Base-by-base conservation (phyloP, 2,329 filamentous ascomycete genomes). In the Fusarium humuli region DNA sequence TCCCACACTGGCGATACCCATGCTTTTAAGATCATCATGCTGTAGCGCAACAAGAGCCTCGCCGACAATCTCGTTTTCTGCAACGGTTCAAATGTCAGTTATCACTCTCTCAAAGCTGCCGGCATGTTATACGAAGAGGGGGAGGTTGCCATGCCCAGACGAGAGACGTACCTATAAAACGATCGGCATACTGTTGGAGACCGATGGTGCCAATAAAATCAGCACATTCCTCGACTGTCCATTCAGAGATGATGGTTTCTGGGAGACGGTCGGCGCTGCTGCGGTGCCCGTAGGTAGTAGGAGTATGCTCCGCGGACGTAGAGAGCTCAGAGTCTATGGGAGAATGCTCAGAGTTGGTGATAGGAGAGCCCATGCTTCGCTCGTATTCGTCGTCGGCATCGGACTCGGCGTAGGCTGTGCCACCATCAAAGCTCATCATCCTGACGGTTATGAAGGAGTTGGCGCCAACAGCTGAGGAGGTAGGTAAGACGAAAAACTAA, bases 21-120 rank as follows among this genome's bases (percentile, higher is more conserved):
- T 95, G 78, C 97, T 94, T 81, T 97, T 97, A 75, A 99, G 84
- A 78, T 98, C 95, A 61, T 97, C 93, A 78, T 98, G 96, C 69
- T 92, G 91, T 69, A 99, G 83, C 42, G 93, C 93, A 61, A 97
- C 89, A 68, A 99, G 84, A 55, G 93, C 95, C 79, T 98, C 94
- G 71, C 96, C 96, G 40, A 94, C 91, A 74, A 99, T 97, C 70
- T 94, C 94, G 78, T 99, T 97, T 77, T 98, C 96, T 96, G 79
- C 55, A 60, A 30, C 46, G 42, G 54, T 54, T 57, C 23, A 62
- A 75, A 73, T 23, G 64, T 75, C 57, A 76, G 71, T 37, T 32
- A 40, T 56, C 16, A 23, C 20, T 29, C 18, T 44, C 10, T 44
- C n/a, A n/a, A 52, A 41, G 9, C n/a, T 53, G 37, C 44, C 53